Evolutionary conservation across 768 basidiomycete species (phyloP).

Genomic region (Tricholoma hemisulphureum): DNA sequence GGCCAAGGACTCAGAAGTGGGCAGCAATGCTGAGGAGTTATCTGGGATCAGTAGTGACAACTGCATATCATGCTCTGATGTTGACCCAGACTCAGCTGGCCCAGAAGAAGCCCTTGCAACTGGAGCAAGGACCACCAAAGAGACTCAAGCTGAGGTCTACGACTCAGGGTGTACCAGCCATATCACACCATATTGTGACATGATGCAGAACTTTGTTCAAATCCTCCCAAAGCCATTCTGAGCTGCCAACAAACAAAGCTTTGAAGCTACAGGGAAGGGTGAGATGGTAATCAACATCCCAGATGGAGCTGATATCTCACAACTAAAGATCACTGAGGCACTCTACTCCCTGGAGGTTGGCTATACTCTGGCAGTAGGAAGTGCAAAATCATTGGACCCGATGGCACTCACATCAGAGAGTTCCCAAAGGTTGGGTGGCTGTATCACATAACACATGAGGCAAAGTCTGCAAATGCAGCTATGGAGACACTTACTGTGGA

Average conservation of each 20-base stretch:
- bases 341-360: conserved; percentile 27
- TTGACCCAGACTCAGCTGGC: not conserved
- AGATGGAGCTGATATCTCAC: not conserved
- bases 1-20: not conserved
- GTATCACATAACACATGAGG: conserved; percentile 19
- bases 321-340: not conserved
- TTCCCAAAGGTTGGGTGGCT: conserved; percentile 13
- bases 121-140: not conserved
- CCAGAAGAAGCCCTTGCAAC: not conserved
- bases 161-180: conserved; percentile 36
- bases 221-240: not conserved
- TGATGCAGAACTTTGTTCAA: not conserved
- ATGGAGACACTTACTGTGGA: conserved; percentile 23
- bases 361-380: conserved; percentile 26
- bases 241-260: not conserved
- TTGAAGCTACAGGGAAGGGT: not conserved
- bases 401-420: conserved; percentile 7
- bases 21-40: no score
- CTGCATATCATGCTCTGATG: not conserved
- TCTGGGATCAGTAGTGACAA: no score
- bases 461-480: not conserved
- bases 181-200: not conserved
- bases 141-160: conserved; percentile 14
- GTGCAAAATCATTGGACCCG: not conserved
- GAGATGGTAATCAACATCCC: not conserved